These are phyloP conservation scores for Phytophthora megakarya DNA, from an alignment of 352 stramenopile genomes.

Conservation along the genomic window DNA sequence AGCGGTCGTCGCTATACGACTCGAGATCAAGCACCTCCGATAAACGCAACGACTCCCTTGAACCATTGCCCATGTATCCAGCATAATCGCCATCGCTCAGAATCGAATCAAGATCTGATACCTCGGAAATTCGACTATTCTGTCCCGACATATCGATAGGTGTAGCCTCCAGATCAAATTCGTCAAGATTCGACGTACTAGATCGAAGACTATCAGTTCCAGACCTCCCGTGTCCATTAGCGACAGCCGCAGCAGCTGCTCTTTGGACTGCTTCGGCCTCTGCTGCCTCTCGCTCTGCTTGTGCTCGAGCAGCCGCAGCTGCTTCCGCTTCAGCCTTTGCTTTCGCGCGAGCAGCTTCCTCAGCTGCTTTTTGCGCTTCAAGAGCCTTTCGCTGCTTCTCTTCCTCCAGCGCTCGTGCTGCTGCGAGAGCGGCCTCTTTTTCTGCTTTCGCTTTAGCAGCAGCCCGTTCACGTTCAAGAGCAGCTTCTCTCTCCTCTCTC, in stretches of 20 bases:
- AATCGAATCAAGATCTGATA: slow-evolving; percentile 67
- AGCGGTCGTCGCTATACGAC: slow-evolving; percentile 48
- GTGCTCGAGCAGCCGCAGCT: slow-evolving; percentile 26
- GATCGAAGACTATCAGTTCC: slow-evolving; percentile 37
- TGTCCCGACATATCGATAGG: slow-evolving; percentile 39
- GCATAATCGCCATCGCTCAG: slow-evolving; percentile 69
- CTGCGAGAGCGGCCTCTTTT: slow-evolving; percentile 55
- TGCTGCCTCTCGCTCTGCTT: slow-evolving; percentile 40
- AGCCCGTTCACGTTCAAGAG: slow-evolving; percentile 45
- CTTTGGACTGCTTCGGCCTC: slow-evolving; percentile 35
- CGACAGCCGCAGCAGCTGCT: slow-evolving; percentile 35
- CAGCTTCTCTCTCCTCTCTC: slow-evolving; percentile 54
- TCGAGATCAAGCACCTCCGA: slow-evolving; percentile 83
- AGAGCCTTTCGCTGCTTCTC: slow-evolving; percentile 49
- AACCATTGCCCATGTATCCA: slow-evolving; percentile 49
- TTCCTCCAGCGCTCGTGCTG: slow-evolving; percentile 49
- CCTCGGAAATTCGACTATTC: slow-evolving; percentile 63
- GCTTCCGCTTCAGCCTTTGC: slow-evolving; percentile 38
- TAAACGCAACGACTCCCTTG: slow-evolving; percentile 71
- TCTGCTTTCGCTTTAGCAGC: slow-evolving; percentile 52
- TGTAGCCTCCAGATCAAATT: slow-evolving; percentile 73
- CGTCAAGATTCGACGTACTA: slow-evolving; percentile 54
- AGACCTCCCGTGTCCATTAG: slow-evolving; percentile 31
- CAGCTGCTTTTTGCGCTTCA: slow-evolving; percentile 34
- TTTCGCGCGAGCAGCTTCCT: slow-evolving; percentile 47